Evolutionary conservation across 305 asterid species (phyloP).

Genomic region (Solanum chacoense): DNA sequence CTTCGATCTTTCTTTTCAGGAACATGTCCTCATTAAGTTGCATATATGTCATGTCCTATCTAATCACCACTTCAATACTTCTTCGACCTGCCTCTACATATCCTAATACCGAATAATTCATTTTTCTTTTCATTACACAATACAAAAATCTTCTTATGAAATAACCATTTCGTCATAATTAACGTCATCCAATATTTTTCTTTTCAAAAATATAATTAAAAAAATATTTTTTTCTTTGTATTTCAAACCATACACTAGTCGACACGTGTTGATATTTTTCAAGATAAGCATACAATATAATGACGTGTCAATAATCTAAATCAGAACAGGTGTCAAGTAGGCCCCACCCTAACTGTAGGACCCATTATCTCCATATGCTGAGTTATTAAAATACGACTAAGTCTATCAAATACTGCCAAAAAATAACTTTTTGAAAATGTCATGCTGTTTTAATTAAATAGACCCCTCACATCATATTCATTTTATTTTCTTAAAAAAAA

Average conservation of each 20-base stretch:
- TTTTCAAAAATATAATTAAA: not conserved
- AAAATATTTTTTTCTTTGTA: not conserved
- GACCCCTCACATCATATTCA: not conserved
- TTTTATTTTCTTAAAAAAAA: not conserved
- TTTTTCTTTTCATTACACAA: too few species aligned
- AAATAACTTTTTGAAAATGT: constrained; percentile 28
- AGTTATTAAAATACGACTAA: constrained; percentile 13
- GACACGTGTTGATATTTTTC: not conserved
- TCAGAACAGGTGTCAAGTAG: not conserved
- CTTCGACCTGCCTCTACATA: too few species aligned
- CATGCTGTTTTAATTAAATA: not conserved
- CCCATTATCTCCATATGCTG: not conserved
- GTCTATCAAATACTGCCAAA: constrained; percentile 28
- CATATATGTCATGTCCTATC: too few species aligned
- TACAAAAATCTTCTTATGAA: too few species aligned
- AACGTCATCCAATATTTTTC: not conserved
- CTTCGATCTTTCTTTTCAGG: too few species aligned
- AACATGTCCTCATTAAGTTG: too few species aligned
- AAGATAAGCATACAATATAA: not conserved
- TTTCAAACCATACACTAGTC: not conserved
- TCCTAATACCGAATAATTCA: too few species aligned
- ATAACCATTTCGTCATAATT: too few species aligned
- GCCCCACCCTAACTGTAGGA: not conserved
- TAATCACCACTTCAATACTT: too few species aligned
- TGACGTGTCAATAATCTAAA: not conserved